These are phyloP conservation scores for Microbotryum lychnidis-dioicae DNA, from an alignment of 1,284 basidiomycete genomes.

Conservation along the genomic window DNA sequence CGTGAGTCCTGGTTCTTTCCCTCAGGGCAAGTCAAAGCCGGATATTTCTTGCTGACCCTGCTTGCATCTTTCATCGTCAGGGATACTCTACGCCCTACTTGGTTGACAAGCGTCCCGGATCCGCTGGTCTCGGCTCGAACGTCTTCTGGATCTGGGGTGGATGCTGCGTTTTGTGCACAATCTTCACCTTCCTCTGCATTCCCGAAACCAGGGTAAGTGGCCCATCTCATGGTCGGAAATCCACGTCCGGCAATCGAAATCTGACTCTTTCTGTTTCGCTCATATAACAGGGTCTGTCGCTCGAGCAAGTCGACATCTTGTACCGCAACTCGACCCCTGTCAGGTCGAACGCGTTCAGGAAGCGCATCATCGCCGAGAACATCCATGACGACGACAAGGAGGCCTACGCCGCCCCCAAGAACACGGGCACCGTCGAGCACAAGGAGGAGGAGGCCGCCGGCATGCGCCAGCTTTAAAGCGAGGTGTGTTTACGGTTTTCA, in stretches of 20 bases:
- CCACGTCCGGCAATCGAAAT: too few species aligned
- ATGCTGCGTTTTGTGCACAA: slow-evolving; percentile 15
- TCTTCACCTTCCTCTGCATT: slow-evolving; percentile 36
- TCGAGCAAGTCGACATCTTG: slow-evolving; percentile 41
- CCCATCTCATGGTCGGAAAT: too few species aligned
- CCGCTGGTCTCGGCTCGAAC: slow-evolving; percentile 14
- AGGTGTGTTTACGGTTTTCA: too few species aligned
- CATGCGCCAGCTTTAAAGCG: too few species aligned
- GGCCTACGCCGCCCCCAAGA: slow-evolving; percentile 2
- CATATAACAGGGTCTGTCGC: slow-evolving; percentile 34
- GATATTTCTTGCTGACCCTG: slow-evolving; percentile 20
- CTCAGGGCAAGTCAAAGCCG: not conserved
- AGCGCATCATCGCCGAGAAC: slow-evolving; percentile 42
- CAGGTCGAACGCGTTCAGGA: slow-evolving; percentile 34
- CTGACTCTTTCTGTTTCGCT: too few species aligned
- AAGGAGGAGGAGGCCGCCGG: too few species aligned
- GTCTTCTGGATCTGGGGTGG: slow-evolving; percentile 38
- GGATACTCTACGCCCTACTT: not conserved
- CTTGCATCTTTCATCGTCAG: slow-evolving; percentile 30
- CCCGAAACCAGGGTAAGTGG: slow-evolving; percentile 34
- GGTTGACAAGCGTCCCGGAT: not conserved
- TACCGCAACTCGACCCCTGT: slow-evolving; percentile 43
- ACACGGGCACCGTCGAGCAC: too few species aligned
- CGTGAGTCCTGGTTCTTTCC: slow-evolving; percentile 4
- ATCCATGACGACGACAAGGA: slow-evolving; percentile 22